A percentile compares a stretch with the other conserved stretches of the same genome.
Evolutionary conservation across 2,329 filamentous ascomycete species (phyloP).

Genomic region (Periconia digitata): DNA sequence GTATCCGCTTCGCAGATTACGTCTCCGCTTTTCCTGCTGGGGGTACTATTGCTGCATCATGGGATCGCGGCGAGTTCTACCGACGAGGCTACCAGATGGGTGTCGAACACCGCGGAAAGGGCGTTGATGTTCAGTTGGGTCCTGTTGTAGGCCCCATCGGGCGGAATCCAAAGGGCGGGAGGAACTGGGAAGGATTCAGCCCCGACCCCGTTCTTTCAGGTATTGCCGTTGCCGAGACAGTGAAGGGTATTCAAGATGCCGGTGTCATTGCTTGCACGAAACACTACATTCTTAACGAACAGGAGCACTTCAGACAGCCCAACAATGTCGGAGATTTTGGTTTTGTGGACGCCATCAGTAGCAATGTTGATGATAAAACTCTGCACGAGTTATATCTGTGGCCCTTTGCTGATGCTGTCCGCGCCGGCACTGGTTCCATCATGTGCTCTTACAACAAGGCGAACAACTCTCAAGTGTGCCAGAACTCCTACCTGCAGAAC

Average conservation of each 20-base stretch:
- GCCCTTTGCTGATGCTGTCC: constrained; percentile 56
- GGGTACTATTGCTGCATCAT: constrained; percentile 80
- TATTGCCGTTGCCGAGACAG: constrained; percentile 68
- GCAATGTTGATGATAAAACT: constrained; percentile 65
- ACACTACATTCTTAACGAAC: constrained; percentile 63
- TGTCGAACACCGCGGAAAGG: constrained; percentile 70
- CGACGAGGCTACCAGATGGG: constrained; percentile 73
- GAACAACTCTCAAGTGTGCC: constrained; percentile 79
- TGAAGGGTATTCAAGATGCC: constrained; percentile 78
- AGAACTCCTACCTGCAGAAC: constrained; percentile 77
- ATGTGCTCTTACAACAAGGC: constrained; percentile 72
- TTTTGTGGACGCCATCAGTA: constrained; percentile 62
- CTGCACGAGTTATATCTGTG: constrained; percentile 66
- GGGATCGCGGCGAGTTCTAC: constrained; percentile 71
- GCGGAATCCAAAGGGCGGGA: constrained; percentile 65
- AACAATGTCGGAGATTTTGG: constrained; percentile 61
- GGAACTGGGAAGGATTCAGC: constrained; percentile 54
- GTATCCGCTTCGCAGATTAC: constrained; percentile 76
- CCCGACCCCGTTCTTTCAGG: constrained; percentile 77
- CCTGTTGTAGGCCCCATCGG: constrained; percentile 76
- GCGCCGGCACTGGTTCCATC: constrained; percentile 53
- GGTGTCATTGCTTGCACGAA: constrained; percentile 74
- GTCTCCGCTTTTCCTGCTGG: constrained; percentile 80
- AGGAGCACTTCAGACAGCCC: constrained; percentile 69
- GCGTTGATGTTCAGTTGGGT: constrained; percentile 70